phyloP scores from a whole-genome alignment of 257 asterid species.

The Solanum habrochaites region DNA sequence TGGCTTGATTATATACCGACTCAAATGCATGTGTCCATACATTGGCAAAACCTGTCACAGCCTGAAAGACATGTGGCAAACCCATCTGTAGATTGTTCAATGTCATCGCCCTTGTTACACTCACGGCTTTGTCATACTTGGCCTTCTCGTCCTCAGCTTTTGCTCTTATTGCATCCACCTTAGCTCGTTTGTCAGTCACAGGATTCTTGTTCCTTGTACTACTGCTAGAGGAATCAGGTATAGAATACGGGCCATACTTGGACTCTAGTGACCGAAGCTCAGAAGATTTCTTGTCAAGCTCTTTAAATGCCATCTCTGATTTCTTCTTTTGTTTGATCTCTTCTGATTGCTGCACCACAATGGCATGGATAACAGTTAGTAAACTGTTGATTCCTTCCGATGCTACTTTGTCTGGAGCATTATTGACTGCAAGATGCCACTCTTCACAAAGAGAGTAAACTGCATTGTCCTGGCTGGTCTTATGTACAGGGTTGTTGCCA shows the following conservation, averaged over 20 bases:
- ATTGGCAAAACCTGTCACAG: slow-evolving; percentile 80
- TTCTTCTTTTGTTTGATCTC: slow-evolving; percentile 78
- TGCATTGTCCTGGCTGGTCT: slow-evolving; percentile 52
- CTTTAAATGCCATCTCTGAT: slow-evolving; percentile 59
- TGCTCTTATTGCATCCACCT: slow-evolving; percentile 43
- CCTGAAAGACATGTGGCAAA: slow-evolving; percentile 88
- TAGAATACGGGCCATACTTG: slow-evolving; percentile 48
- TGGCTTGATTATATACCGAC: slow-evolving; percentile 67
- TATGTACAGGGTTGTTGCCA: slow-evolving; percentile 41
- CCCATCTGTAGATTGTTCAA: slow-evolving; percentile 87
- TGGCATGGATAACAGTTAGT: slow-evolving; percentile 58
- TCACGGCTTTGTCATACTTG: slow-evolving; percentile 64
- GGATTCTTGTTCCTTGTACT: slow-evolving; percentile 44
- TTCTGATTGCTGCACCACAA: slow-evolving; percentile 74
- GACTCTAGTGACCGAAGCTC: slow-evolving; percentile 66
- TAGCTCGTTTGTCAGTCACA: slow-evolving; percentile 51
- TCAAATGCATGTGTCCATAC: slow-evolving; percentile 76
- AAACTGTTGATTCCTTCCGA: slow-evolving; percentile 89
- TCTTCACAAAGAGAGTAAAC: slow-evolving; percentile 87
- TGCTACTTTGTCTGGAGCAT: slow-evolving; percentile 88
- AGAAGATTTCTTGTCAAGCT: slow-evolving; percentile 62
- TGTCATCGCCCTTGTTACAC: slow-evolving; percentile 74
- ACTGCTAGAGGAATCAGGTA: slow-evolving; percentile 21
- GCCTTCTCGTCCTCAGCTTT: slow-evolving; percentile 87
- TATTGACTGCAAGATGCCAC: slow-evolving; percentile 80